phyloP scores from a whole-genome alignment of 2,329 filamentous ascomycete genomes.

The Cladosporium sp. region DNA sequence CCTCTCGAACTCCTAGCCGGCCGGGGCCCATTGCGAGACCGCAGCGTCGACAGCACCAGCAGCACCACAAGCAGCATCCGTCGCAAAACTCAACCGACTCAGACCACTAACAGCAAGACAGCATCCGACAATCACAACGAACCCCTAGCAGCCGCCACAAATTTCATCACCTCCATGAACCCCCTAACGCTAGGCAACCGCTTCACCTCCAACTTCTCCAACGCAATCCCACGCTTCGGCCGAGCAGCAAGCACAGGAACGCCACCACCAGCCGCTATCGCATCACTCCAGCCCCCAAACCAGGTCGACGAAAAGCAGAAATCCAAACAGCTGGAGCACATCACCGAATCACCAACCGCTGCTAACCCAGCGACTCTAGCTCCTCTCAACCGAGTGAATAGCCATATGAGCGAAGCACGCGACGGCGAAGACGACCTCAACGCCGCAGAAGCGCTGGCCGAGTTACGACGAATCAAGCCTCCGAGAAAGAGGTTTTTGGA shows the following conservation, averaged over 20 bases:
- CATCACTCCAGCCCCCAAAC: not conserved
- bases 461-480: conserved; percentile 42
- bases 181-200: conserved; percentile 28
- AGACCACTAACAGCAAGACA: conserved; percentile 8
- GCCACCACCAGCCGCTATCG: conserved; percentile 18
- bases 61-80: conserved; percentile 31
- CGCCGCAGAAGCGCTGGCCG: conserved; percentile 42
- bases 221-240: conserved; percentile 27
- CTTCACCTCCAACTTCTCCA: conserved; percentile 26
- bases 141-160: conserved; percentile 22
- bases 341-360: conserved; percentile 24
- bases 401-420: not conserved
- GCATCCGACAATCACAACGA: conserved; percentile 8
- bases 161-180: conserved; percentile 32
- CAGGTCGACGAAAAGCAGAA: conserved; percentile 15
- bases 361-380: conserved; percentile 15
- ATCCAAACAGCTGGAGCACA: conserved; percentile 25
- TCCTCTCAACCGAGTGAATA: not conserved
- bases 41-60: conserved; percentile 68
- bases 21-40: conserved; percentile 60
- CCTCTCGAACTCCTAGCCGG: conserved; percentile 69
- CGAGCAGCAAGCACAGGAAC: conserved; percentile 13
- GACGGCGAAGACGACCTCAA: conserved; percentile 26
- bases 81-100: conserved; percentile 31
- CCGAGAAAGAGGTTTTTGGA: conserved; percentile 46